Base-by-base conservation (phyloP, 129 eudicot species). In the Helianthus tuberosus region DNA sequence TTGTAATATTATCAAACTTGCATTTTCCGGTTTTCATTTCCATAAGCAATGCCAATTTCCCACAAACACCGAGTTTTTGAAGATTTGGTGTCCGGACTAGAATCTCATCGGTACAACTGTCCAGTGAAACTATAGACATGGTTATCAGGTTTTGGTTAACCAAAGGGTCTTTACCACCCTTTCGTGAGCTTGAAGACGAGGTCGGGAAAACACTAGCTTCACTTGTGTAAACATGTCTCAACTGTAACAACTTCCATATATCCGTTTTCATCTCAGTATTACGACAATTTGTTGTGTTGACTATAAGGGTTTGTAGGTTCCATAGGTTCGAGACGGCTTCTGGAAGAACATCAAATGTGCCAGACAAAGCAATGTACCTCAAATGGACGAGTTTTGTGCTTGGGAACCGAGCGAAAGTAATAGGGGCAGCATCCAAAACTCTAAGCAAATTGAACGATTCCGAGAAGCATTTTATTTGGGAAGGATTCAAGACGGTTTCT, bases 31-130 rank as follows among this genome's bases (percentile, higher is more conserved):
- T 71, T 53, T 58, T 86, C 63, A 41, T 77, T 66, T 71, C 86
- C 70, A 79, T 48, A 62, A 83, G 84, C n/a, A 54, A 52, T 12
- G 43, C 7, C 60, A 84, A 66, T 35, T 76, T 77, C 74, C 85
- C 91, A 10, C 80, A 75, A 51, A 86, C 50, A n/a, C 83, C 84
- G 12, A 83, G 68, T 35, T 83, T 86, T 62, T 71, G 82, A 4
- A 86, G 76, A 66, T 77, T 73, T 1, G 83, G 83, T 13, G 80
- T 73, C 23, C 76, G 50, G 15, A 70, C 69, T 8, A 86, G 80
- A 11, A 79, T 53, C 64, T 75, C 75, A 39, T 69, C 78, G 16
- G 77, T 20, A 20, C 23, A 20, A 20, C 23, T 20, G 23, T 20
- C 23, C 23, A 20, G 23, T 10, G 68, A 46, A 46, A 78, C 57